A percentile compares a stretch with the other conserved stretches of the same genome.
Conservation (phyloP, 140 eudicot genomes). For the Oenanthe javanica region DNA sequence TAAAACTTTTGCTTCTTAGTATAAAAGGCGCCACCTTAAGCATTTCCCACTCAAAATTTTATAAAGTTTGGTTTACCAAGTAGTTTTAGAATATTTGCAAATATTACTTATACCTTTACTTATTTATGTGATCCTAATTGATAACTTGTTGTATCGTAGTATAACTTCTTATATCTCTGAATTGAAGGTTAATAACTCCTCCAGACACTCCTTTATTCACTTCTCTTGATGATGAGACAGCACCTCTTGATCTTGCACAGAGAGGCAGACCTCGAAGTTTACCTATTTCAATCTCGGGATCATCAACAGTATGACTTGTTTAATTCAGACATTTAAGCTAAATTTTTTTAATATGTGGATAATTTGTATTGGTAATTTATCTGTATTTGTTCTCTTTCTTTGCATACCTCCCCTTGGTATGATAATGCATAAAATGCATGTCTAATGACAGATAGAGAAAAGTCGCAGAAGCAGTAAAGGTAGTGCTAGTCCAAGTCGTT, state of each 20-base stretch:
- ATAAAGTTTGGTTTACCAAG: not conserved
- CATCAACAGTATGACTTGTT: constrained; percentile 56
- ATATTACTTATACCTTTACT: not conserved
- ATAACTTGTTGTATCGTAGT: not conserved
- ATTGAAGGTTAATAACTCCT: constrained; percentile 85
- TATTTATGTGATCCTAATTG: not conserved
- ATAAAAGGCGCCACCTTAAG: not conserved
- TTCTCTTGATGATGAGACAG: constrained; percentile 74
- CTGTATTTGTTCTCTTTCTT: not conserved
- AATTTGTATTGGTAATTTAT: not conserved
- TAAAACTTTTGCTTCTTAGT: not conserved
- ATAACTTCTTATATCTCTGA: constrained; percentile 11
- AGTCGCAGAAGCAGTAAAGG: constrained; percentile 63
- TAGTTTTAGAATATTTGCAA: not conserved
- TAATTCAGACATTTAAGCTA: not conserved
- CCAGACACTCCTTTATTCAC: constrained; percentile 90
- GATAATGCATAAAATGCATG: not conserved
- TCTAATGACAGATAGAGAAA: constrained; percentile 70
- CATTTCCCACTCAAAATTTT: not conserved
- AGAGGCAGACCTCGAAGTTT: constrained; percentile 88
- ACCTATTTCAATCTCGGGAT: constrained; percentile 71
- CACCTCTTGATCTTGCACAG: constrained; percentile 44
- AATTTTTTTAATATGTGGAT: not conserved
- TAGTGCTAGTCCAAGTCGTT: constrained; percentile 85
- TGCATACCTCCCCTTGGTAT: not conserved